Evolutionary conservation across 2,329 filamentous ascomycete genomes (phyloP).

Genomic region (Alternaria longipes): DNA sequence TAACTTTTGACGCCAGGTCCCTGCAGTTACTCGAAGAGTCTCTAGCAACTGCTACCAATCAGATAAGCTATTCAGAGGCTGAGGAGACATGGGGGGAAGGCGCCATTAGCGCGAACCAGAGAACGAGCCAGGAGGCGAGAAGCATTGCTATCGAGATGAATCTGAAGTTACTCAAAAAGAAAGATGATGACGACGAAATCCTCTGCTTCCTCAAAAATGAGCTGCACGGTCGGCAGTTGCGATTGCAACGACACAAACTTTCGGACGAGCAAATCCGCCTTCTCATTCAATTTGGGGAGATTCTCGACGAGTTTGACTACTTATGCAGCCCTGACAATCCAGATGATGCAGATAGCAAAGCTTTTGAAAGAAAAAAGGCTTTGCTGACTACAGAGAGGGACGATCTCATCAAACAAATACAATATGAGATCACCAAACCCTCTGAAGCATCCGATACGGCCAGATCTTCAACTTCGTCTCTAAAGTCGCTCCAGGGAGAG

Average conservation of each 20-base stretch:
- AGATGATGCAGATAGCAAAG: background rate
- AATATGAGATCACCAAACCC: constrained; percentile 9
- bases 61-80: background rate
- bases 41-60: background rate
- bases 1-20: constrained; percentile 18
- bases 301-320: background rate
- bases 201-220: constrained; percentile 7
- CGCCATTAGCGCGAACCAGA: background rate
- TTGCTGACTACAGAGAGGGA: background rate
- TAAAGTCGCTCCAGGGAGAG: background rate
- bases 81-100: background rate
- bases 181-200: background rate
- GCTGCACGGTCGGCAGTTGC: background rate
- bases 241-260: background rate
- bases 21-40: constrained; percentile 5
- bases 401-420: background rate
- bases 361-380: background rate
- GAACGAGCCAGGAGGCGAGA: background rate
- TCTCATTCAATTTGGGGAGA: background rate
- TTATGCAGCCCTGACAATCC: background rate
- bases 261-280: constrained; percentile 4
- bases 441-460: background rate
- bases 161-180: background rate
- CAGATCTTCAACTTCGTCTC: background rate
- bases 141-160: constrained; percentile 10